Base-by-base conservation (phyloP, 805 yeast species). In the Starmerella asiatica region DNA sequence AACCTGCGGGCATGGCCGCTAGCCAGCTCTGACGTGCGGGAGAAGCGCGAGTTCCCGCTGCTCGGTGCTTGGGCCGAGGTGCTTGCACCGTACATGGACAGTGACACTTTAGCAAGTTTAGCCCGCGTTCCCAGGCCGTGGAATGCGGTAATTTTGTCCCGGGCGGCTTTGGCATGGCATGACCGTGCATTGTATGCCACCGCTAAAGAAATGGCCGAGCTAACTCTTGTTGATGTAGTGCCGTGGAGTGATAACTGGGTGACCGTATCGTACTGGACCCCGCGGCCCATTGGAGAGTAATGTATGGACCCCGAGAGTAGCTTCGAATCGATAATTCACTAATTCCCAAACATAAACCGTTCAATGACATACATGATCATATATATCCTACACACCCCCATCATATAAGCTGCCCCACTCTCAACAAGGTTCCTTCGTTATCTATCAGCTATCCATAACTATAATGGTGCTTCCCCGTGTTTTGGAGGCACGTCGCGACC, bases 71-170 rank as follows among this genome's bases (percentile, higher is more conserved):
- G 56, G 56, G 47, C 47, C 20, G 44, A 37, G 32, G 38, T 39
- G 29, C 30, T 50, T 19, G 44, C 48, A 0, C 37, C 37, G 4
- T 29, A 29, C 19, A 28, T 37, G 18, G 26, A 16, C n/a, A 9
- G 28, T 7, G 29, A 19, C 5, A 11, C 31, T 6, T 28, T 36
- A 1, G 29, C 23, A 5, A 16, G 6, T 14, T 18, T 49, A 5
- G 20, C 35, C 12, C 17, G 29, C 3, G 9, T 21, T n/a, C 51
- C 54, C 3, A 44, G 56, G 18, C 55, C 56, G 3, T 52, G 56
- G 56, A 52, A 51, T 19, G 53, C 53, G 3, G 19, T 15, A 20
- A 35, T 46, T 11, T 43, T 51, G n/a, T 53, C 52, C 0, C 29
- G 26, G 3, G 35, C 34, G 21, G 52, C 53, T 2, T 16, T 21